Evolutionary conservation across 1,284 basidiomycete species (phyloP), one percentile per base, ranked within the genome.

Genomic region (Cutaneotrichosporon cavernicola): DNA sequence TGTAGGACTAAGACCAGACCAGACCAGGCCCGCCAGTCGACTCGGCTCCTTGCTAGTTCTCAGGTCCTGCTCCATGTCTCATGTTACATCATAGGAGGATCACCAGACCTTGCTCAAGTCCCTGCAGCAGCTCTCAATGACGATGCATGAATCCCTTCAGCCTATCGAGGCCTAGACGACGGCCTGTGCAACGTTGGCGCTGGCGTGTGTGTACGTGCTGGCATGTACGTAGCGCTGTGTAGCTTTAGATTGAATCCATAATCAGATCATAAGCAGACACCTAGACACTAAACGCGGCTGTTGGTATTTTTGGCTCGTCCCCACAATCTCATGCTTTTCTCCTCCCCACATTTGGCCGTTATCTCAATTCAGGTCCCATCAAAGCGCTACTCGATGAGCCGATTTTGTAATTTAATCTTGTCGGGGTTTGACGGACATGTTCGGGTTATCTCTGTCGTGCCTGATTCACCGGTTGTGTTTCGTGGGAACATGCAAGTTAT

Each of bases 351-450:
- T 18, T 32, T 36, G 34, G 34, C 34, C 34, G 50, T 52, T 52
- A 52, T 52, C 50, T 50, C 47, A 16, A 9, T 18, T 26, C 50
- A 51, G 50, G 50, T 51, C 50, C 50, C 50, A 34, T 53, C 51
- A 16, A 16, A 14, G 18, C 16, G 16, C 18, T 4, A 18, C 43
- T 8, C 34, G 5, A 46, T 46, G 40, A 18, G 14, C 18, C 43
- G 43, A 46, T 8, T 34, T 13, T 30, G 26, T 30, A 21, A 51
- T n/a, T 32, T 53, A 32, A 32, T 53, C 43, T 34, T n/a, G 30
- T 53, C 51, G 51, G 51, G 5, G 14, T 16, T 53, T 53, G 51
- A 32, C 51, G 51, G 51, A 30, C 31, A 53, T 53, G 51, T 34
- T 53, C 51, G 51, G 51, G 31, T 10, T 32, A 53, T 53, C 14